Evolutionary conservation across 2,329 filamentous ascomycete species (phyloP).

Genomic region (Helotiales sp.): DNA sequence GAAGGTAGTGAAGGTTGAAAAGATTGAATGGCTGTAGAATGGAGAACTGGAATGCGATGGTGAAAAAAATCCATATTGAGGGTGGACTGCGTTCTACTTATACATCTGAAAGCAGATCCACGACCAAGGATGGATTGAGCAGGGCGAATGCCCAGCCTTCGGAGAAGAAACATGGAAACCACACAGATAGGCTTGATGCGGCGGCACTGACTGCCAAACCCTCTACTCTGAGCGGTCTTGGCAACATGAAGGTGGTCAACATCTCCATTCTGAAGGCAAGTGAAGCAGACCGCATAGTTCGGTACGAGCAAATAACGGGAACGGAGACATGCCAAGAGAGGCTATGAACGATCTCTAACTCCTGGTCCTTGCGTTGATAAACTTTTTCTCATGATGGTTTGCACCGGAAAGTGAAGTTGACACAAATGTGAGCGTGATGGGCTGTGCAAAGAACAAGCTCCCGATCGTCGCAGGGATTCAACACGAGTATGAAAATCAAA

Average conservation of each 20-base stretch:
- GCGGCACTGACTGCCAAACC: constrained; percentile 2
- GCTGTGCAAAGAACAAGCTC: constrained; percentile 3
- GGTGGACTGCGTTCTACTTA: constrained; percentile 9
- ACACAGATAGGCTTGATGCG: background rate
- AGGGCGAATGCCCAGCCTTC: constrained; percentile 25
- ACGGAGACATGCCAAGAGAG: constrained; percentile 16
- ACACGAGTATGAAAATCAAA: constrained; percentile 1
- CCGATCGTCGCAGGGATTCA: background rate
- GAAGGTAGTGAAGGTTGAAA: constrained; percentile 12
- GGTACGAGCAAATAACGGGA: background rate
- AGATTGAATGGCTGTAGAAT: constrained; percentile 15
- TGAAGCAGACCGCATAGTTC: background rate
- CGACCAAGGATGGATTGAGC: constrained; percentile 8
- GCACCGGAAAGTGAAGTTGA: background rate
- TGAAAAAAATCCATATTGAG: constrained; percentile 4
- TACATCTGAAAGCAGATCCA: too few species aligned
- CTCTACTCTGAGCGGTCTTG: background rate
- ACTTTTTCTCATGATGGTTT: background rate
- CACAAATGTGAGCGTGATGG: background rate
- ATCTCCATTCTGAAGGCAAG: background rate
- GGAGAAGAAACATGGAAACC: constrained; percentile 17
- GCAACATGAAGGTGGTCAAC: background rate
- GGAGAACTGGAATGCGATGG: constrained; percentile 14
- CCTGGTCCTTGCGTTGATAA: background rate
- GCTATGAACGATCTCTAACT: constrained; percentile 1